Base-by-base conservation (phyloP, 371 early-diverging fungal genomes). In the Rhizopus microsporus region DNA sequence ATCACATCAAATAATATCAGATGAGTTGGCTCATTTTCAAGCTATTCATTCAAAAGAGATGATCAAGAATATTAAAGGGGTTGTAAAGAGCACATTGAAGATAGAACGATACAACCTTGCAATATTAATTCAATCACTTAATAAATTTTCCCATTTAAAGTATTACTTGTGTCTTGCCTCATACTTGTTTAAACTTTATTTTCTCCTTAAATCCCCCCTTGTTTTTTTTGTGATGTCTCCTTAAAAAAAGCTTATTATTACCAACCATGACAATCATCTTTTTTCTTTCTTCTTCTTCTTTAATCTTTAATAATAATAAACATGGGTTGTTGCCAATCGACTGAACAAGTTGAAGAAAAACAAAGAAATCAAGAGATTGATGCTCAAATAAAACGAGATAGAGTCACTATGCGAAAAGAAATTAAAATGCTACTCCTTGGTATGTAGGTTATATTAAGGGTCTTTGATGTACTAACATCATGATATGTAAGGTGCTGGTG, bases 351-450 rank as follows among this genome's bases (percentile, higher is more conserved):
- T 50, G 94, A 96, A 67, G 85, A 85, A 59, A 89, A 87, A 67
- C 84, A 82, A 53, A 81, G 83, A 44, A 94, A 93, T 69, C 90
- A 93, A 59, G 93, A 89, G 49, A 98, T 98, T 60, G 94, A 96
- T 51, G 84, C 82, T 60, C 90, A 92, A 64, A 77, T 98, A 52
- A 90, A 87, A 67, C 74, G 82, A 48, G 97, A 96, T 57, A 82
- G 88, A 49, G 68, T 84, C 47, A 84, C 80, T 49, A 70, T 91
- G 77, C 79, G 86, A 47, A 91, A 90, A 65, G 96, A 96, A 75
- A 88, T 96, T 63, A 98, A 98, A 84, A 91, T 97, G 91, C 79
- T 98, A 29, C 77, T 98, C 48, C 82, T 98, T 13, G 97, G 95
- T 93, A 81, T 67, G 42, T 38, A 23, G 9, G 13, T 60, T 29